These are phyloP conservation scores for Rhizoclosmatium globosum DNA, from an alignment of 192 early-diverging fungal species.

Conservation along the genomic window DNA sequence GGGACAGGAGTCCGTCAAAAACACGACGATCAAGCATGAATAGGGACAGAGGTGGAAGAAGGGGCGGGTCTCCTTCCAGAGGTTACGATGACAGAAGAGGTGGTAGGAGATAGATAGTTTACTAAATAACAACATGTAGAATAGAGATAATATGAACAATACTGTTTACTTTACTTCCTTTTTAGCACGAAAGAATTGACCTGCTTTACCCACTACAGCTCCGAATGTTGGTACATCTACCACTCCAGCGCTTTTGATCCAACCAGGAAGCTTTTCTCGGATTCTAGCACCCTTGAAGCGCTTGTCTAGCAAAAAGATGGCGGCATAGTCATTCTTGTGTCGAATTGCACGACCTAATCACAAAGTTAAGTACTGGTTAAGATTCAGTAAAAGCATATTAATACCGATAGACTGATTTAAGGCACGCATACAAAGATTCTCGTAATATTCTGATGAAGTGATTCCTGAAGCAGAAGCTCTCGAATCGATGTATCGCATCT, in stretches of 20 bases:
- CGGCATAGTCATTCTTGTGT: conserved; percentile 87
- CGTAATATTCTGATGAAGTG: conserved; percentile 76
- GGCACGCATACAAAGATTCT: conserved; percentile 91
- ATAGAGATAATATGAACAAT: too few relatives aligned
- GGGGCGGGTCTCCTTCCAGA: not conserved
- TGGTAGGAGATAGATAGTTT: not conserved
- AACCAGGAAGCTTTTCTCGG: conserved; percentile 73
- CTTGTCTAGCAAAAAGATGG: conserved; percentile 83
- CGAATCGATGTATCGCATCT: conserved; percentile 69
- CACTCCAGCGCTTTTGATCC: conserved; percentile 68
- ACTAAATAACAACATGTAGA: not conserved
- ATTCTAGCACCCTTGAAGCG: conserved; percentile 64
- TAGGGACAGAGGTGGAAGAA: not conserved
- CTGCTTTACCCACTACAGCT: conserved; percentile 24
- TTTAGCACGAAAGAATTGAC: conserved; percentile 10
- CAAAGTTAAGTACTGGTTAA: not conserved
- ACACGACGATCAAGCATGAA: not conserved
- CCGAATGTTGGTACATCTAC: conserved; percentile 41
- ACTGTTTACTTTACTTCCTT: not conserved
- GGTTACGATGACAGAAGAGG: not conserved
- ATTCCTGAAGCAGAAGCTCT: not conserved
- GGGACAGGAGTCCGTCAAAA: not conserved
- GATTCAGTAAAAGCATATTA: not conserved
- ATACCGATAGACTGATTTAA: conserved; percentile 88
- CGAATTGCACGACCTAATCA: conserved; percentile 85